Base-by-base conservation (phyloP, 2,329 filamentous ascomycete species). In the Ophiocordyceps camponoti-saundersi region DNA sequence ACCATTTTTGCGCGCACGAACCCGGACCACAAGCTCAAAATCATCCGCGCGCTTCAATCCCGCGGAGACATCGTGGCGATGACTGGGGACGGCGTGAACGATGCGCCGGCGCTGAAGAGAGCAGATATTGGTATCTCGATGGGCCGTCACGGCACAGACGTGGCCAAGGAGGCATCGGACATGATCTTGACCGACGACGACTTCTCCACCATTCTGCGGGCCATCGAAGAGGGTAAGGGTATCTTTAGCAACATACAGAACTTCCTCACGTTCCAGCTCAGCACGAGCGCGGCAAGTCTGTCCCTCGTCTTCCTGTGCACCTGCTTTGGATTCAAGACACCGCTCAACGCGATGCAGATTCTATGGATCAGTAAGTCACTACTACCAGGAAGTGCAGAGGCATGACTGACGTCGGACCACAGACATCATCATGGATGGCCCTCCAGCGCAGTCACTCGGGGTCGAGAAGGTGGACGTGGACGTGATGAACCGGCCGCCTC, bases 221-320 rank as follows among this genome's bases (percentile, higher is more conserved):
- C 92, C 29, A 98, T 98, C 51, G 92, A 98, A 63, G 92, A 98
- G 67, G 93, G 92, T 65, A 98, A 98, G 65, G 92, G 89, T 47
- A 98, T 98, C 55, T 98, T 98, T 66, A 95, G 92, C 74, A 98
- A 98, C 63, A 96, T 98, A 54, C 92, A 98, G 61, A 98, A 98
- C 64, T 98, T 98, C 66, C 75, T 98, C 52, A 96, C 92, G 0
- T 98, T 98, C 66, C 93, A 98, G 68, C 76, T 98, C 48, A 95
- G 89, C 64, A 98, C 92, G 44, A 95, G 88, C 61, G 92, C 93
- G 20, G 92, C 93, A 47, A 88, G 92, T 50, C 70, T 98, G 53
- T 87, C 85, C 48, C 72, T 98, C 47, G 92, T 98, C 18, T 78
- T 98, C 54, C 65, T 98, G 57, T 95, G 89, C 70, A 95, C 88